Conservation (phyloP, 345 rosid species). For the Salix purpurea region DNA sequence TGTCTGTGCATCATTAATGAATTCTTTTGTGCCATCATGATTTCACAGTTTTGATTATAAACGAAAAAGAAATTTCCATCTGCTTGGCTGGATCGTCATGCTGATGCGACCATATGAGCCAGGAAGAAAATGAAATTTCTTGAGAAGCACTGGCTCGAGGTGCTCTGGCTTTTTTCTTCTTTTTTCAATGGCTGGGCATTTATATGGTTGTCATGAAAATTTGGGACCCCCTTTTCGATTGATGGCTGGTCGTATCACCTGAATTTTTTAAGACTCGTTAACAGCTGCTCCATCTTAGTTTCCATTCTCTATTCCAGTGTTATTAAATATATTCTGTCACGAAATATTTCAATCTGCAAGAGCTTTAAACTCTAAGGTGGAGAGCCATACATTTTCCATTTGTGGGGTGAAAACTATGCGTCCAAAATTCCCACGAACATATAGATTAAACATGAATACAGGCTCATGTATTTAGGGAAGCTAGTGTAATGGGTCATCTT, state of each 20-base stretch:
- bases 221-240: constrained; percentile 9
- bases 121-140: constrained; percentile 10
- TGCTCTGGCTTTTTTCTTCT: background rate
- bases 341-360: too few relatives aligned
- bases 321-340: too few relatives aligned
- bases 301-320: too few relatives aligned
- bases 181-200: background rate
- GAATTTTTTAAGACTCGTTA: too few relatives aligned
- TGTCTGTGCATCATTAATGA: background rate
- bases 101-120: background rate
- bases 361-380: too few relatives aligned
- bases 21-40: background rate
- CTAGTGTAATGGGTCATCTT: too few relatives aligned
- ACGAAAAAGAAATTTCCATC: background rate
- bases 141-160: background rate
- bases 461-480: too few relatives aligned
- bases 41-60: background rate
- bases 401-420: too few relatives aligned
- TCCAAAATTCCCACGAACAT: too few relatives aligned
- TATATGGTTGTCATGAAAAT: constrained; percentile 5
- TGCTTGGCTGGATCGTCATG: constrained; percentile 7
- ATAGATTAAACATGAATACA: too few relatives aligned
- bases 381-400: too few relatives aligned
- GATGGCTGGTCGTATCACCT: background rate
- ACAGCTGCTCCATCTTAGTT: too few relatives aligned